These are phyloP conservation scores for Phytopythium helicoides DNA, from an alignment of 352 stramenopile genomes.

Conservation along the genomic window DNA sequence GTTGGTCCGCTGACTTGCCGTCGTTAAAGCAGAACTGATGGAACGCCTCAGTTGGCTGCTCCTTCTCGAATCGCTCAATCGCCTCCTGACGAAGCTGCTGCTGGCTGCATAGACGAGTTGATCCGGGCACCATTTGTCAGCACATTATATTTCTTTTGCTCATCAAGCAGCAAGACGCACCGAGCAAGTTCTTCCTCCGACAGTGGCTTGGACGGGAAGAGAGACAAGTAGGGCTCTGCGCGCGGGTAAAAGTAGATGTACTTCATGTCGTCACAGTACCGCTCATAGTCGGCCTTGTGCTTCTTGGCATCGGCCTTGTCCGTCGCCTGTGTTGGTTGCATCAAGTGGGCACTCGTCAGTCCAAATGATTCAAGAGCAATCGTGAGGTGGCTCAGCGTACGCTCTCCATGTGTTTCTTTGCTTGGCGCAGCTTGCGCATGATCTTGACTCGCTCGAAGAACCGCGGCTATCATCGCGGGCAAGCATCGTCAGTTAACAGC, in stretches of 20 bases:
- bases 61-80: slow-evolving; percentile 47
- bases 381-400: slow-evolving; percentile 19
- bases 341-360: background rate
- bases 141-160: background rate
- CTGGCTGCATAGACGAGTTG: slow-evolving; percentile 27
- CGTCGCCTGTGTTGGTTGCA: slow-evolving; percentile 14
- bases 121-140: background rate
- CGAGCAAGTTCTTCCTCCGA: slow-evolving; percentile 44
- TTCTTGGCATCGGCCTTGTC: slow-evolving; percentile 40
- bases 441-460: slow-evolving; percentile 86
- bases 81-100: slow-evolving; percentile 40
- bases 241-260: slow-evolving; percentile 86
- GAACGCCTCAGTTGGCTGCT: slow-evolving; percentile 60
- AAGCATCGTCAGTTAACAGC: background rate
- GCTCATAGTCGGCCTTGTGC: slow-evolving; percentile 39
- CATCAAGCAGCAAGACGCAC: slow-evolving; percentile 13
- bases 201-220: slow-evolving; percentile 59
- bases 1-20: slow-evolving; percentile 23
- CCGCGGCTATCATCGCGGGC: slow-evolving; percentile 41
- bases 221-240: slow-evolving; percentile 60
- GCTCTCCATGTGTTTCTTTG: slow-evolving; percentile 44
- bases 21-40: slow-evolving; percentile 77
- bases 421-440: slow-evolving; percentile 76
- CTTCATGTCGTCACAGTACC: slow-evolving; percentile 61
- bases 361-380: no score